Base-by-base conservation (phyloP, 169 alveolate species). In the Plasmodium reichenowi region DNA sequence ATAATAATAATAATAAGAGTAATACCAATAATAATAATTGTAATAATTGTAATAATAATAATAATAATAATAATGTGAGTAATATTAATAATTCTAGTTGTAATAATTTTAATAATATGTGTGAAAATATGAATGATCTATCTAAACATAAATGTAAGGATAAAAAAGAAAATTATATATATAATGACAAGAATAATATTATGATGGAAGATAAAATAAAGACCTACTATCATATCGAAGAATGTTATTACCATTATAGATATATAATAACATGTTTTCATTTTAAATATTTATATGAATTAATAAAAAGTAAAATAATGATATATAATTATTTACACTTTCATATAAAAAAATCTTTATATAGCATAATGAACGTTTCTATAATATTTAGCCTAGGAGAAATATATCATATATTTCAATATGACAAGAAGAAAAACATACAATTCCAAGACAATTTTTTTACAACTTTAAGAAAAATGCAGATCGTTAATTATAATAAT, bases 351-450 rank as follows among this genome's bases (percentile, higher is more conserved):
- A 72, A 58, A 48, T 68, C 71, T 15, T 12, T 59, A 48, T 71
- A 38, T 62, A 86, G 70, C 20, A 58, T 48, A 48, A 12, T 83
- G 24, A 8, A 62, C 13, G 9, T 83, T 20, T 83, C 91, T 13
- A 26, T 83, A 12, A 70, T 83, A 32, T 83, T 83, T 66, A 83
- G 91, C 63, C 48, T 83, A 6, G 91, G 91, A 13, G 91, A 83
- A 58, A 43, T 56, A 17, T 43, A 58, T 56, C 10, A 70, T 48
- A 8, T 83, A 52, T 63, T 83, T 83, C 74, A 68, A 70, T 32
- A 10, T 50, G 26, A 58, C 47, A 54, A 72, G 9, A 83, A 70
- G 38, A 83, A 70, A 20, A 83, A 83, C 20, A 29, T 3, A 12
- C 32, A 17, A 62, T 68, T 68, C 12, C 68, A 83, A 73, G 52